Percentiles rank a stretch among this genome's conserved stretches.
Evolutionary conservation across 2,329 filamentous ascomycete genomes (phyloP).

Genomic region (Graphilbum sp.): DNA sequence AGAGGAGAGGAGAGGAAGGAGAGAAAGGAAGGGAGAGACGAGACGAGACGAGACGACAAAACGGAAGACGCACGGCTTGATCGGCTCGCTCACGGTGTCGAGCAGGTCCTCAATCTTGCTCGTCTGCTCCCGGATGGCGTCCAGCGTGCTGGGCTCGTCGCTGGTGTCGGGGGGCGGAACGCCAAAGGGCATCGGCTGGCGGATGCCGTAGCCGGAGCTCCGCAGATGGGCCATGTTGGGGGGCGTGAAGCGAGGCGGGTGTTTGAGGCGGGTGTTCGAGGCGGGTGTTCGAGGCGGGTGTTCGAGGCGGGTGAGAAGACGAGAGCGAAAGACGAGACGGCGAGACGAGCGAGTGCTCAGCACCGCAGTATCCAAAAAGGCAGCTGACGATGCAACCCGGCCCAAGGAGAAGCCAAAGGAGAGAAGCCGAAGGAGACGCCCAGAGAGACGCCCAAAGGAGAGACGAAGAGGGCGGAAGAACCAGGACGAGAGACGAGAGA

Average conservation of each 20-base stretch:
- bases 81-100: constrained; percentile 71
- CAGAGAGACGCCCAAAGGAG: too few species aligned
- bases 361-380: too few species aligned
- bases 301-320: neutral
- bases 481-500: too few species aligned
- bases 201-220: constrained; percentile 71
- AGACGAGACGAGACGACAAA: too few species aligned
- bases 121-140: constrained; percentile 82
- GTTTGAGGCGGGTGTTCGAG: neutral
- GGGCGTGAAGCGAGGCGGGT: neutral
- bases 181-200: constrained; percentile 56
- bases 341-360: too few species aligned
- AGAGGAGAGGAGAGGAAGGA: too few species aligned
- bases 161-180: constrained; percentile 30
- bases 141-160: constrained; percentile 61
- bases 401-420: too few species aligned
- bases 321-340: too few species aligned
- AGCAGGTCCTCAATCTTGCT: constrained; percentile 96
- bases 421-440: too few species aligned
- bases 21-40: too few species aligned
- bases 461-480: too few species aligned
- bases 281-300: neutral
- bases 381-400: too few species aligned
- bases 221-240: constrained; percentile 28
- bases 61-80: constrained; percentile 81